Evolutionary conservation across 805 yeast genomes (phyloP), one percentile per base, ranked within the genome.

Genomic region (Monosporozyma aerobia): DNA sequence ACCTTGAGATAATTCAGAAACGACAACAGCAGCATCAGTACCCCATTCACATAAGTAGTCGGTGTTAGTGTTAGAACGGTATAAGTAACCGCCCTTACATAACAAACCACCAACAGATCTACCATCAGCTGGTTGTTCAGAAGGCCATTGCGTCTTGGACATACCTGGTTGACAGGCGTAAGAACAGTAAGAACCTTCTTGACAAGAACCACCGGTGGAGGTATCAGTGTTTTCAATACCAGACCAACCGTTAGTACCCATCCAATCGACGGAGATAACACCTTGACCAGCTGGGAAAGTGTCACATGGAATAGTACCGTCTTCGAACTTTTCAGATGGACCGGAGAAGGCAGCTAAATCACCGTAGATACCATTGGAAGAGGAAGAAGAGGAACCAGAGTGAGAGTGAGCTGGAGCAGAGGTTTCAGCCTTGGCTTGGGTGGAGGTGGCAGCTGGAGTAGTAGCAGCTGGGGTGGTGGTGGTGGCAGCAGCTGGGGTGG

Each of bases 81-180:
- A 83, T 59, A 92, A 80, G 76, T 80, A 80, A 63, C 98, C 98
- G 69, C 73, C 71, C 72, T 84, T 78, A 81, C 99, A 92, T 65
- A 73, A 70, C 65, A 92, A 81, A 70, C 99, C 99, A 73, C 99
- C 99, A 60, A 92, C 83, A 48, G 97, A 87, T 58, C 86, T 87
- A 76, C 99, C 99, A 70, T 76, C 80, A 53, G 88, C 57, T 56
- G 98, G 98, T 77, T 92, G 99, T 50, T 68, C 62, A 51, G 84
- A 73, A 60, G 99, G 99, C 96, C 95, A 92, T 77, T 92, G 99
- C 51, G 97, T 89, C 83, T 92, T 92, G 68, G 97, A 89, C 96
- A 89, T 89, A 81, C 98, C 99, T 48, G 97, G 82, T 78, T 90
- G 96, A 78, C 99, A 92, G 56, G 97, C 95, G 74, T 92, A 92